Evolutionary conservation across 73 alveolate genomes (phyloP).

Genomic region (Effrenium voratum): DNA sequence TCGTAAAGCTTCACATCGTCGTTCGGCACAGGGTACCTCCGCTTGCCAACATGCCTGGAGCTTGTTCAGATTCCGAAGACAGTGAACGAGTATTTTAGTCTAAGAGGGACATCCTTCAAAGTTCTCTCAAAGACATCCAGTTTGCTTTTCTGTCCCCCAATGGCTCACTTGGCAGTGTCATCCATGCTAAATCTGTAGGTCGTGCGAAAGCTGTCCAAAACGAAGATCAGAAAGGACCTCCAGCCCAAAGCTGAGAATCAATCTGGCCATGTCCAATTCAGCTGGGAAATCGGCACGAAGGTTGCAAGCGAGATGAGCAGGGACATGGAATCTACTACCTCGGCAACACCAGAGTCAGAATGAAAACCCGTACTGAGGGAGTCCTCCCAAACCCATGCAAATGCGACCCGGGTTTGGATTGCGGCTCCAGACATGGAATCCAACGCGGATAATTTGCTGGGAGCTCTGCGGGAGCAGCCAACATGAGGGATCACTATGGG

Average conservation of each 20-base stretch:
- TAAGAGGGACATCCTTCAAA: not conserved
- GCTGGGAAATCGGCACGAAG: not conserved
- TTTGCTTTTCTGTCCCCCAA: too few relatives aligned
- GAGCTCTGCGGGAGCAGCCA: too few relatives aligned
- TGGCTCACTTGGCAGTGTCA: not conserved
- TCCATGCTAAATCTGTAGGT: conserved; percentile 32
- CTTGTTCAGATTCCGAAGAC: not conserved
- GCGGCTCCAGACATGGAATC: too few relatives aligned
- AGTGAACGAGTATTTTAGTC: not conserved
- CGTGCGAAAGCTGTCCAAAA: conserved; percentile 13
- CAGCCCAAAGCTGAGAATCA: not conserved
- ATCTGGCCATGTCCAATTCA: not conserved
- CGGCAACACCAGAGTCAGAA: too few relatives aligned
- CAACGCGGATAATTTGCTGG: too few relatives aligned
- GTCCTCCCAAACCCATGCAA: too few relatives aligned
- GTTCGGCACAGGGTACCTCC: conserved; percentile 61
- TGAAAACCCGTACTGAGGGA: too few relatives aligned
- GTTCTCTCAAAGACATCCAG: not conserved
- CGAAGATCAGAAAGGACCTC: conserved; percentile 27
- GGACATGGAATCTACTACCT: conserved; percentile 4
- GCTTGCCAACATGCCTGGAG: too few relatives aligned
- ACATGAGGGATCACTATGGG: too few relatives aligned
- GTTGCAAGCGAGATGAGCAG: conserved; percentile 40
- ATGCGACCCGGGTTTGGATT: too few relatives aligned
- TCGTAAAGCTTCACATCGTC: not conserved